Evolutionary conservation across 306 rosid genomes (phyloP), one percentile per base, ranked within the genome.

Genomic region (Cucurbita moschata): DNA sequence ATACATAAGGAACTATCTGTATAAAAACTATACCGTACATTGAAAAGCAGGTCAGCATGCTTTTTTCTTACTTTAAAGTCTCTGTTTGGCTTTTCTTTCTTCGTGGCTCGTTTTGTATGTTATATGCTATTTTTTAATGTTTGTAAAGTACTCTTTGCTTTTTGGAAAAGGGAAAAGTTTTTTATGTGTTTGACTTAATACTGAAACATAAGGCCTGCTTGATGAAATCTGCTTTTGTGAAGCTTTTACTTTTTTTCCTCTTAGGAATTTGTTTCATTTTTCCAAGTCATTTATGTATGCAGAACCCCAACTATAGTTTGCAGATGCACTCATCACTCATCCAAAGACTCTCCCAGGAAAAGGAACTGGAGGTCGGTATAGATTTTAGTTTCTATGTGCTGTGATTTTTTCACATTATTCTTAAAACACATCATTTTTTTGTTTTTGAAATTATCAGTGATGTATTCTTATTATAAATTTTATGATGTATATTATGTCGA

Each of bases 291-390:
- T 50, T 62, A 23, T 75, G 39, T 72, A 85, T 69, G 57, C 57
- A 69, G 99, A 92, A 84, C 62, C 84, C 72, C 57, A 82, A 77
- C 70, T 90, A 77, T 50, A 75, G 83, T 77, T 79, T 94, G 83
- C 97, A 85, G 86, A 85, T 89, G 79, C 99, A 94, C 83, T 91
- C 99, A 37, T 89, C 99, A 12, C 70, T 94, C 82, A 80, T 94
- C 70, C 88, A 86, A 55, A 88, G 99, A 81, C 96, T 94, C 80
- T 86, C 90, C 72, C 97, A 38, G 75, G 99, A 89, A 51, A 77
- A 82, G 60, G 95, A 87, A 77, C 80, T 91, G 81, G 90, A 89
- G 99, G 99, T 94, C 77, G 38, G 95, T 82, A 47, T 72, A 74
- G 69, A 40, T 55, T 38, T 74, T 71, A 39, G 55, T 71, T 35